These are phyloP conservation scores for Tritrichomonas musculus DNA, from an alignment of 208 protist genomes.

Conservation along the genomic window DNA sequence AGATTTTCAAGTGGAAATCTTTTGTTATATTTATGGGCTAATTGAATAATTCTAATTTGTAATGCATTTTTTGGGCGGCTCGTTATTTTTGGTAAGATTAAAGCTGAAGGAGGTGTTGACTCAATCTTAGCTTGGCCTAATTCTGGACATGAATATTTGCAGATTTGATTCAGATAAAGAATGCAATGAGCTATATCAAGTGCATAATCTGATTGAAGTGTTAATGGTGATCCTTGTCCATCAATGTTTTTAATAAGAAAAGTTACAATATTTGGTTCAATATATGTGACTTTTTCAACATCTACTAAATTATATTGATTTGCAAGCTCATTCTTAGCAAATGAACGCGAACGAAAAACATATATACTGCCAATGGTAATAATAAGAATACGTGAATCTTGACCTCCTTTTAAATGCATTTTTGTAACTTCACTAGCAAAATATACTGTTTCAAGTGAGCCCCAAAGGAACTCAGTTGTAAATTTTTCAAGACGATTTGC, in stretches of 20 bases:
- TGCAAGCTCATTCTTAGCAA: not conserved
- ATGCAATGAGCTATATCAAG: not conserved
- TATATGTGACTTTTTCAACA: not conserved
- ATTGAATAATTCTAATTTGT: not conserved
- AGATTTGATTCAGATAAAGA: not conserved
- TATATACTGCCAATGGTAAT: not conserved
- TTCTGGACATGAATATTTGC: not conserved
- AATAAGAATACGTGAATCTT: not conserved
- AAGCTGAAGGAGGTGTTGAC: not conserved
- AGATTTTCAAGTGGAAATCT: not conserved
- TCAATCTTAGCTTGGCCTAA: not conserved
- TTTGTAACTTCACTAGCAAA: not conserved
- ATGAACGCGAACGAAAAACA: not conserved
- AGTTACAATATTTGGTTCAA: not conserved
- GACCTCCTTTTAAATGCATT: not conserved
- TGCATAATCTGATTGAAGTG: not conserved
- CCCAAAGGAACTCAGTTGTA: not conserved
- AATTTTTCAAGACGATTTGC: too few relatives aligned
- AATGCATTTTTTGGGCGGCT: not conserved
- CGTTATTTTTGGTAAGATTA: not conserved
- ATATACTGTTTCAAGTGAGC: not conserved
- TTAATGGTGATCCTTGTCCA: not conserved
- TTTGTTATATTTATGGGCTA: not conserved
- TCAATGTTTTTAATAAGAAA: not conserved
- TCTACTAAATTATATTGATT: not conserved